phyloP scores from a whole-genome alignment of 2,329 filamentous ascomycete genomes.

The Sporothrix schenckii region DNA sequence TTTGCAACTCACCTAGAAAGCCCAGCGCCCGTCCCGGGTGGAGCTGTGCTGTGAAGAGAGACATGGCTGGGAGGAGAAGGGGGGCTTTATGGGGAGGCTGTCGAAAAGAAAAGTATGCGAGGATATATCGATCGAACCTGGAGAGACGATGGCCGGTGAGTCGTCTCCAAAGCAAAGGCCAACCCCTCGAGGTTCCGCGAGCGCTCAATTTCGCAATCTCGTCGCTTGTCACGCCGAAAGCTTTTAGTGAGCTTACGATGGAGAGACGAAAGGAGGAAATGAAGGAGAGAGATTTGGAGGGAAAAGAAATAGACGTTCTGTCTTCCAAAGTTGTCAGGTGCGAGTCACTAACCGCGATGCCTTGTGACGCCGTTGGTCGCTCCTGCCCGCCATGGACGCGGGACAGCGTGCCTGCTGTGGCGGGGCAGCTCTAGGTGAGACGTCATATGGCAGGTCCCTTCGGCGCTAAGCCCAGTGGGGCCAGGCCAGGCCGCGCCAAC shows the following conservation, averaged over 20 bases:
- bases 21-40: slow-evolving; percentile 68
- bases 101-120: neutral
- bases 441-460: slow-evolving; percentile 8
- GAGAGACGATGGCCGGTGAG: neutral
- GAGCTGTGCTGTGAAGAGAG: slow-evolving; percentile 63
- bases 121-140: neutral
- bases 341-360: slow-evolving; percentile 18
- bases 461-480: slow-evolving; percentile 17
- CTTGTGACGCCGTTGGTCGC: neutral
- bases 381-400: slow-evolving; percentile 9
- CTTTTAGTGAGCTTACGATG: too few species aligned
- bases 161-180: slow-evolving; percentile 6
- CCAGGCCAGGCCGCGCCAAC: neutral
- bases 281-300: neutral
- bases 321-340: slow-evolving; percentile 4
- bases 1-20: slow-evolving; percentile 52
- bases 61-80: slow-evolving; percentile 36
- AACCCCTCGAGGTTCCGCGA: neutral
- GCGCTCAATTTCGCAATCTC: neutral
- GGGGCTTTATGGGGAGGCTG: neutral
- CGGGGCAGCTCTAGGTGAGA: slow-evolving; percentile 17
- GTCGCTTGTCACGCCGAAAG: neutral
- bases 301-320: neutral
- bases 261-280: neutral
- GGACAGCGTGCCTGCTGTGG: slow-evolving; percentile 5